phyloP scores from a whole-genome alignment of 108 stramenopile genomes.

The Skeletonema menzelii region DNA sequence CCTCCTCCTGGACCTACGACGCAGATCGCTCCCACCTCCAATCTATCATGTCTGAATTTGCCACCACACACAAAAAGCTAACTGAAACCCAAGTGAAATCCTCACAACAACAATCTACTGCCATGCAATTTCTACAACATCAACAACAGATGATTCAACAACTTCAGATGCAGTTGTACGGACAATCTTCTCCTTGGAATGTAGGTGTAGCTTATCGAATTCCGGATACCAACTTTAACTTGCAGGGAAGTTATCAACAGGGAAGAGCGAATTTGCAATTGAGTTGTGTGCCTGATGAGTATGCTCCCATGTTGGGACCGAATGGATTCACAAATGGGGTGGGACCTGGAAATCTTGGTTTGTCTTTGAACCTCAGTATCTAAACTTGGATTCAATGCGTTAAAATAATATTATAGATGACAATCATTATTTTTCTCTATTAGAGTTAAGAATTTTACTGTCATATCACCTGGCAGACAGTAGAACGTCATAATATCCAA shows the following conservation, averaged over 20 bases:
- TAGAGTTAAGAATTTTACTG: not conserved
- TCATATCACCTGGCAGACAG: too few relatives aligned
- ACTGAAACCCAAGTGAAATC: constrained; percentile 75
- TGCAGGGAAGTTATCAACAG: constrained; percentile 94
- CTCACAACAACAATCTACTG: constrained; percentile 86
- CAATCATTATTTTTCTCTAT: not conserved
- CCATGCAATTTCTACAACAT: constrained; percentile 93
- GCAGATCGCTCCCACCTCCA: constrained; percentile 78
- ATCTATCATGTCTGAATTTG: constrained; percentile 86
- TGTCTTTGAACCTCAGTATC: constrained; percentile 93
- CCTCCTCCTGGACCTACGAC: constrained; percentile 87
- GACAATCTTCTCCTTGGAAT: constrained; percentile 92
- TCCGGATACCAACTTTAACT: constrained; percentile 96
- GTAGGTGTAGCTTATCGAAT: constrained; percentile 95
- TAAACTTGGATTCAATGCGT: constrained; percentile 23
- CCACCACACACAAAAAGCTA: constrained; percentile 77
- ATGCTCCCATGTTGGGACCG: constrained; percentile 93
- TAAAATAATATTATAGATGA: not conserved
- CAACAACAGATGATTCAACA: constrained; percentile 97
- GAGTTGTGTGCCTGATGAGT: constrained; percentile 96
- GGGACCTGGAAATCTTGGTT: constrained; percentile 95
- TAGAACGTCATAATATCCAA: too few relatives aligned
- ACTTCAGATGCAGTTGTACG: constrained; percentile 93
- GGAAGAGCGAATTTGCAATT: constrained; percentile 92
- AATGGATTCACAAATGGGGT: constrained; percentile 98